These are phyloP conservation scores for Penicillium olsonii DNA, from an alignment of 2,329 filamentous ascomycete species.

Conservation along the genomic window DNA sequence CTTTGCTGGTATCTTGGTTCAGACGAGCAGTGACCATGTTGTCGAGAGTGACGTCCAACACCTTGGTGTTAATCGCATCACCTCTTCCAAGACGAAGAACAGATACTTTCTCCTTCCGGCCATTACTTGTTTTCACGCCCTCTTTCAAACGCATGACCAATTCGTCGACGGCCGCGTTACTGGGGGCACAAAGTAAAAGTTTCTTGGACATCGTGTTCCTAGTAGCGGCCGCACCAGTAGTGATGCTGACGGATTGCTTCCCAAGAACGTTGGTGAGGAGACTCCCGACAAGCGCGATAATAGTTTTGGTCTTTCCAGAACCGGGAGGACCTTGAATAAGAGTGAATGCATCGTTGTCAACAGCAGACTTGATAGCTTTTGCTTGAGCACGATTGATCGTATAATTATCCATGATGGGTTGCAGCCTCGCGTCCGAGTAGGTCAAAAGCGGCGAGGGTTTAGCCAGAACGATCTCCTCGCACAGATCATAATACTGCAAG, in stretches of 20 bases:
- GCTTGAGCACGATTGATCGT: constrained; percentile 85
- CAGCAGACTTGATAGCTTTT: constrained; percentile 84
- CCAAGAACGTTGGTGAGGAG: constrained; percentile 66
- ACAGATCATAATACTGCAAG: constrained; percentile 92
- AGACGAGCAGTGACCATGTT: constrained; percentile 80
- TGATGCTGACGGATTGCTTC: constrained; percentile 51
- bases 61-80: constrained; percentile 86
- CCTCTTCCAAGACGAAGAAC: constrained; percentile 87
- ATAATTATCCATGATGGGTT: constrained; percentile 72
- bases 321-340: constrained; percentile 94
- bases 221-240: constrained; percentile 35
- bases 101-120: constrained; percentile 73
- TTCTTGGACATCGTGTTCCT: constrained; percentile 66
- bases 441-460: constrained; percentile 85
- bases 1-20: constrained; percentile 47
- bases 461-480: constrained; percentile 85
- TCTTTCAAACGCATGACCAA: constrained; percentile 87
- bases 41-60: constrained; percentile 89
- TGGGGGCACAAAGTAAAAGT: constrained; percentile 93
- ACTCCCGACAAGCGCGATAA: constrained; percentile 91
- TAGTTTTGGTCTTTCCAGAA: constrained; percentile 98
- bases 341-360: constrained; percentile 96
- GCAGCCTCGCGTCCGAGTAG: constrained; percentile 73
- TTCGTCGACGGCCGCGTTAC: constrained; percentile 96
- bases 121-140: constrained; percentile 76